Evolutionary conservation across 176 grass and related monocot species (phyloP).

Genomic region (Canna indica): DNA sequence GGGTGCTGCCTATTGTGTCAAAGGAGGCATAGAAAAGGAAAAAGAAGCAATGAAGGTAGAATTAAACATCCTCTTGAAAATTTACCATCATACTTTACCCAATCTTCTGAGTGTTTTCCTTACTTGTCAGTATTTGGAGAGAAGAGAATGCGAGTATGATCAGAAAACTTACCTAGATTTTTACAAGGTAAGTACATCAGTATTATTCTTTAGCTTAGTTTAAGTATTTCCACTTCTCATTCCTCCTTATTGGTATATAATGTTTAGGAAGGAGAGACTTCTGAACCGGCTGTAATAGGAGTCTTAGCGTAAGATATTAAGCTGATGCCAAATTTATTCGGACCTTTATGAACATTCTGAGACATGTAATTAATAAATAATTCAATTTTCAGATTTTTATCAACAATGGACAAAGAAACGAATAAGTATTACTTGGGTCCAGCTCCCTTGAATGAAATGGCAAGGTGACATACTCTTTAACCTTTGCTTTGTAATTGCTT

Average conservation of each 20-base stretch:
- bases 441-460: slow-evolving; percentile 32
- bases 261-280: slow-evolving; percentile 28
- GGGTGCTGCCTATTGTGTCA: slow-evolving; percentile 37
- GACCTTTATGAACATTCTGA: neutral
- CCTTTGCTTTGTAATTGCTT: neutral
- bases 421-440: slow-evolving; percentile 45
- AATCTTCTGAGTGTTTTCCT: neutral
- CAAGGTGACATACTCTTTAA: slow-evolving; percentile 19
- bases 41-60: slow-evolving; percentile 27
- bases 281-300: slow-evolving; percentile 24
- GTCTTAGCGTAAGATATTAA: slow-evolving; percentile 27
- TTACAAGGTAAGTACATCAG: slow-evolving; percentile 24
- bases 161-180: slow-evolving; percentile 21
- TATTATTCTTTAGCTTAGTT: neutral
- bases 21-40: slow-evolving; percentile 26
- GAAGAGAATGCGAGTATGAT: slow-evolving; percentile 49
- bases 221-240: neutral
- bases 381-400: slow-evolving; percentile 29
- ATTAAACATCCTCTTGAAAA: neutral
- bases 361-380: neutral
- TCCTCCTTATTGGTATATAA: neutral
- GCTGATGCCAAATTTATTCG: neutral
- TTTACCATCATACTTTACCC: neutral
- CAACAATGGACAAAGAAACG: slow-evolving; percentile 26
- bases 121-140: slow-evolving; percentile 35